Percentiles rank a stretch among this genome's conserved stretches.
phyloP scores from a whole-genome alignment of 257 asterid genomes.

The Plectranthus barbatus region DNA sequence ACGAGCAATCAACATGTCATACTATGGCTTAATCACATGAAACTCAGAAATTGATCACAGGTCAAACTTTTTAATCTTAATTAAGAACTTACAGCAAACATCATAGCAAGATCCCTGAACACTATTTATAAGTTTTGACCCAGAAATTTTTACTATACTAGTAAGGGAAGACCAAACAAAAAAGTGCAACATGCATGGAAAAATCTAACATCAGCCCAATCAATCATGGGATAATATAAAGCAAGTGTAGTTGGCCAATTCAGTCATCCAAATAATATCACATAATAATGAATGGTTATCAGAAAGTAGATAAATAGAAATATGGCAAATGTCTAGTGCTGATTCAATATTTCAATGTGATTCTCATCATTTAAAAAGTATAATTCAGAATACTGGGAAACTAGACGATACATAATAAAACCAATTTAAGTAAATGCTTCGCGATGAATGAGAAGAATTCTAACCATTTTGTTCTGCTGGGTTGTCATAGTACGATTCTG shows the following conservation, averaged over 20 bases:
- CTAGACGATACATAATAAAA: not conserved
- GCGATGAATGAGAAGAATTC: slow-evolving; percentile 3
- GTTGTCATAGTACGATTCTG: slow-evolving; percentile 67
- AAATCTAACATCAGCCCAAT: not conserved
- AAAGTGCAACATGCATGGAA: not conserved
- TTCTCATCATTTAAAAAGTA: not conserved
- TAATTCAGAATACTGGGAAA: slow-evolving; percentile 6
- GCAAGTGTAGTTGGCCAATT: not conserved
- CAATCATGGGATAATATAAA: not conserved
- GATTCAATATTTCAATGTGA: slow-evolving; percentile 2
- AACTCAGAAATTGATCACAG: not conserved
- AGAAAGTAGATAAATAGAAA: not conserved
- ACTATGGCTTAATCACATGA: not conserved
- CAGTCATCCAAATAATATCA: not conserved
- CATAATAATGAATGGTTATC: not conserved
- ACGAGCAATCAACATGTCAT: not conserved
- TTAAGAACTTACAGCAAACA: not conserved
- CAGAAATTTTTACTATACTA: not conserved
- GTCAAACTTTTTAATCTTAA: not conserved
- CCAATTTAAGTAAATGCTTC: not conserved
- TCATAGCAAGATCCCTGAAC: not conserved
- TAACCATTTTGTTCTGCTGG: slow-evolving; percentile 79
- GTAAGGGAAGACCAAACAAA: not conserved
- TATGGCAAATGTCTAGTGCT: not conserved
- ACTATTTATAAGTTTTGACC: not conserved